phyloP scores from a whole-genome alignment of 2,329 filamentous ascomycete species.

The Colletotrichum ledebouriae region DNA sequence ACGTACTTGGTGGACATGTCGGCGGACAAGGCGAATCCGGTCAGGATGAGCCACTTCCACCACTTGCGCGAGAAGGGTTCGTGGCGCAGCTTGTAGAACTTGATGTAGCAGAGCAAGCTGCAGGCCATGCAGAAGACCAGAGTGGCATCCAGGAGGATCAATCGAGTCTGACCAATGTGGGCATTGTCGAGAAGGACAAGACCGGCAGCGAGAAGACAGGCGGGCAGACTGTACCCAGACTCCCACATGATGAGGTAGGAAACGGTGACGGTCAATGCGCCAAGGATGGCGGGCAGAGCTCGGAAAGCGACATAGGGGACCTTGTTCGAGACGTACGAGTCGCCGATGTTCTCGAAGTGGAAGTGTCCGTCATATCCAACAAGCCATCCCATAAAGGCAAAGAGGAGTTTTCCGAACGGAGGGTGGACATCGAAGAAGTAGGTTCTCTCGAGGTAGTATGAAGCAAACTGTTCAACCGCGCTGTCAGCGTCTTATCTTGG shows the following conservation, averaged over 20 bases:
- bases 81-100: slow-evolving; percentile 97
- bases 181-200: slow-evolving; percentile 96
- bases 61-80: slow-evolving; percentile 92
- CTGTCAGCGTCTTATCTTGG: slow-evolving; percentile 33
- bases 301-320: slow-evolving; percentile 98
- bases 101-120: slow-evolving; percentile 93
- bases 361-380: slow-evolving; percentile 98
- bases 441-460: slow-evolving; percentile 91
- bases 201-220: slow-evolving; percentile 86
- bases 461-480: slow-evolving; percentile 70
- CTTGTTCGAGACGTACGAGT: slow-evolving; percentile 97
- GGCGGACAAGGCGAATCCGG: slow-evolving; percentile 93
- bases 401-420: slow-evolving; percentile 97
- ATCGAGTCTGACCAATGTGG: slow-evolving; percentile 93
- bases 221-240: slow-evolving; percentile 95
- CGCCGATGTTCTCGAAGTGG: slow-evolving; percentile 98
- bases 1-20: slow-evolving; percentile 99
- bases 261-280: slow-evolving; percentile 92
- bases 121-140: slow-evolving; percentile 96
- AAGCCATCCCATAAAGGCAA: slow-evolving; percentile 96
- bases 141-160: slow-evolving; percentile 95
- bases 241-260: slow-evolving; percentile 99
- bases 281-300: slow-evolving; percentile 90
- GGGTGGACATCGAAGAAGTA: slow-evolving; percentile 99
- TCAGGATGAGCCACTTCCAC: slow-evolving; percentile 99